Evolutionary conservation across 306 rosid species (phyloP).

Genomic region (Aeschynomene evenia): DNA sequence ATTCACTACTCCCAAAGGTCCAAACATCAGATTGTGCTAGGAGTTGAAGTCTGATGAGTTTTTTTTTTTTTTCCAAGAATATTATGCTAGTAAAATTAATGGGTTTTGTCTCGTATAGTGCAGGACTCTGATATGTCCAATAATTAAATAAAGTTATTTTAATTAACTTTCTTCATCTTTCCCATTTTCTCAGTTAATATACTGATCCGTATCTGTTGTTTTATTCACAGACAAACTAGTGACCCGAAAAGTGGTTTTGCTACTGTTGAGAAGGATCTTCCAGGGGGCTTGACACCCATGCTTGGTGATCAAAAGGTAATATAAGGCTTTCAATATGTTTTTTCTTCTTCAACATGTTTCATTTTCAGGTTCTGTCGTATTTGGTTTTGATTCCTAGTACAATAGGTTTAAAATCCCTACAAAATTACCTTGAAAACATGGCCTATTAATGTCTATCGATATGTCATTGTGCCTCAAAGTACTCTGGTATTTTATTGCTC

Average conservation of each 20-base stretch:
- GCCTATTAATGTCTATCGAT: not conserved
- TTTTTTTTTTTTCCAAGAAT: not conserved
- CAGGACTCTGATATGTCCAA: not conserved
- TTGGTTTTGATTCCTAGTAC: not conserved
- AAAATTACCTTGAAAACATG: not conserved
- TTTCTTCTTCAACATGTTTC: not conserved
- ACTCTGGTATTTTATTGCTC: not conserved
- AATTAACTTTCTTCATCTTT: not conserved
- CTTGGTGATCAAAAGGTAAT: slow-evolving; percentile 95
- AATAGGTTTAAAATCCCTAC: not conserved
- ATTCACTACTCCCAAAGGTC: not conserved
- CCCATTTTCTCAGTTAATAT: slow-evolving; percentile 22
- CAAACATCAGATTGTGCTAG: not conserved
- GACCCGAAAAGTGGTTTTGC: slow-evolving; percentile 98
- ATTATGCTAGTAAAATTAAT: not conserved
- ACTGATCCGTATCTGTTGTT: not conserved
- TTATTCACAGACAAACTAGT: slow-evolving; percentile 79
- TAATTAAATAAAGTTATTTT: not conserved
- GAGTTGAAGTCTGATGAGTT: not conserved
- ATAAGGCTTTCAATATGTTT: not conserved
- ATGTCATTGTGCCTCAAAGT: not conserved
- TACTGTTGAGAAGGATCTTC: slow-evolving; percentile 91
- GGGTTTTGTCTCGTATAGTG: not conserved
- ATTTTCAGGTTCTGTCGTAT: not conserved
- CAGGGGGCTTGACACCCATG: slow-evolving; percentile 98